These are phyloP conservation scores for Clarireedia homoeocarpa DNA, from an alignment of 2,329 filamentous ascomycete genomes.

Conservation along the genomic window DNA sequence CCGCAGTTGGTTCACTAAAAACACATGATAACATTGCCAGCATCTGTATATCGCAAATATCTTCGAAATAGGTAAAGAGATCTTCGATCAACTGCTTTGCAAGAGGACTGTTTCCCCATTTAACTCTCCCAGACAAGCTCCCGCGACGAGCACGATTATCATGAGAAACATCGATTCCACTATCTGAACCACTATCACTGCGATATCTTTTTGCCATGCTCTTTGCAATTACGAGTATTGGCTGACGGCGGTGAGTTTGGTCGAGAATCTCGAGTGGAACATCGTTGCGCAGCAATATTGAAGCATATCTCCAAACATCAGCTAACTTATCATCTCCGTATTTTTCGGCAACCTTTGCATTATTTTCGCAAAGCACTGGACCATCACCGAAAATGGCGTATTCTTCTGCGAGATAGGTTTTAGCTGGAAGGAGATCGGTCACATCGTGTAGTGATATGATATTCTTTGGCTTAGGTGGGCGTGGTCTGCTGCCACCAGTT, in stretches of 20 bases:
- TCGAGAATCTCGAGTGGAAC: conserved; percentile 61
- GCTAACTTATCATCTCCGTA: conserved; percentile 65
- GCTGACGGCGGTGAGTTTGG: conserved; percentile 46
- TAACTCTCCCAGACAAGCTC: conserved; percentile 49
- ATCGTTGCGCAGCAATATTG: conserved; percentile 67
- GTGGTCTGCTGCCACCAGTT: conserved; percentile 27
- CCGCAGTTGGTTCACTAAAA: conserved; percentile 51
- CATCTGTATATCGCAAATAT: conserved; percentile 59
- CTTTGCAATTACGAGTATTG: conserved; percentile 56
- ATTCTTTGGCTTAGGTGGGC: conserved; percentile 47
- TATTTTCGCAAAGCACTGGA: conserved; percentile 74
- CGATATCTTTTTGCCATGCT: conserved; percentile 41
- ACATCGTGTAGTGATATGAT: conserved; percentile 67
- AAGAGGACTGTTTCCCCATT: conserved; percentile 60
- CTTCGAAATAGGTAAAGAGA: conserved; percentile 57
- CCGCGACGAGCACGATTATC: conserved; percentile 25
- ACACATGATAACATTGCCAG: conserved; percentile 64
- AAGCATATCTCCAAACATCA: conserved; percentile 76
- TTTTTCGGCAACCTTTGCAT: conserved; percentile 67
- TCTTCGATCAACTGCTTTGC: conserved; percentile 53
- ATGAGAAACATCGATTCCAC: conserved; percentile 39
- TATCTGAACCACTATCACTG: conserved; percentile 37
- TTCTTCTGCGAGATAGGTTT: conserved; percentile 64
- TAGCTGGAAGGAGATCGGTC: conserved; percentile 66
- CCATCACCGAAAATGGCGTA: conserved; percentile 82